phyloP scores from a whole-genome alignment of 2,329 filamentous ascomycete species.

The Penicillium corylophilum region DNA sequence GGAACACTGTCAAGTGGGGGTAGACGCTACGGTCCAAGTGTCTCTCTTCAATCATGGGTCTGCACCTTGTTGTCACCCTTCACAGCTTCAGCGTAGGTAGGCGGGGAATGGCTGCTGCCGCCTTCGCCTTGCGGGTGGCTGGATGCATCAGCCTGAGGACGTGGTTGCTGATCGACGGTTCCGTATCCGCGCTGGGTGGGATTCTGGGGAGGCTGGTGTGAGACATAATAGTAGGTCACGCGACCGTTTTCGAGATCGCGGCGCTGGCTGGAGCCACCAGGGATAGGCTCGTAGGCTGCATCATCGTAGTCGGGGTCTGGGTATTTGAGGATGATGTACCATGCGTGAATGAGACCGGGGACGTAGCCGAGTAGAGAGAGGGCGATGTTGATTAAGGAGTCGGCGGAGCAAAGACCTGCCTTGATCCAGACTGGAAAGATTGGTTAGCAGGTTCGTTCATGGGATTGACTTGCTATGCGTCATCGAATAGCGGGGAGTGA shows the following conservation, averaged over 20 bases:
- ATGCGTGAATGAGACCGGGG: conserved; percentile 87
- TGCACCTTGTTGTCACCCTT: conserved; percentile 91
- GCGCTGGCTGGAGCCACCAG: conserved; percentile 52
- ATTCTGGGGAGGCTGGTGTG: conserved; percentile 45
- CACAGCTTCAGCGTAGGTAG: conserved; percentile 86
- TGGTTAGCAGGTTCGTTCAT: conserved; percentile 29
- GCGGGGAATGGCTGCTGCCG: conserved; percentile 54
- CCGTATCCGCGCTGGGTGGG: conserved; percentile 37
- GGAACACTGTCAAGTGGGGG: not conserved
- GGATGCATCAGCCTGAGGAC: conserved; percentile 15
- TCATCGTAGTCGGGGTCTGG: conserved; percentile 70
- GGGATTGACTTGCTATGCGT: not conserved
- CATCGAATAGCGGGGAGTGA: conserved; percentile 2
- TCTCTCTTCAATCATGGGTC: conserved; percentile 51
- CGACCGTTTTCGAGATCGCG: conserved; percentile 42
- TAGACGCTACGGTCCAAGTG: not conserved
- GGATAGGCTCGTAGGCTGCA: conserved; percentile 61
- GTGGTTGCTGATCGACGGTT: conserved; percentile 35
- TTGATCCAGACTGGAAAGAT: conserved; percentile 82
- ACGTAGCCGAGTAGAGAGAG: conserved; percentile 77
- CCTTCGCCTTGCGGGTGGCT: conserved; percentile 22
- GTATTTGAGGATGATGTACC: conserved; percentile 95
- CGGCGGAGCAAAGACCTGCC: conserved; percentile 84
- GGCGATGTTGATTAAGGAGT: conserved; percentile 92
- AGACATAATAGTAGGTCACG: conserved; percentile 77